These are phyloP conservation scores for Hymenoscyphus salicellus DNA, from an alignment of 2,329 filamentous ascomycete genomes.

Conservation along the genomic window DNA sequence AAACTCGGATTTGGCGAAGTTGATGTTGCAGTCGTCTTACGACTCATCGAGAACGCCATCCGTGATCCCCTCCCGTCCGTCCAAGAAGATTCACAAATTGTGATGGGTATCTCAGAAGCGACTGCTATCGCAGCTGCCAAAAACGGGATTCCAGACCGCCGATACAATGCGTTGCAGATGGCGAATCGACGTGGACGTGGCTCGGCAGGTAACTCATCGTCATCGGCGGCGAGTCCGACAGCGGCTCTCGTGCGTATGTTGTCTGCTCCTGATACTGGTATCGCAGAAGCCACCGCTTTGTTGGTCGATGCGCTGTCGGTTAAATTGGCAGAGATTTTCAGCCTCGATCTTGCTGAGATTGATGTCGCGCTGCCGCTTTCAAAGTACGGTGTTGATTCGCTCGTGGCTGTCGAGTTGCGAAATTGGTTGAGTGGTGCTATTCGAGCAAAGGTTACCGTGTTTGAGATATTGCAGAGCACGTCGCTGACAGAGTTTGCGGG, in stretches of 20 bases:
- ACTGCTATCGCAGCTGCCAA: not conserved
- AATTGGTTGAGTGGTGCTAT: conserved; percentile 46
- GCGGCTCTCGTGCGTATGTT: not conserved
- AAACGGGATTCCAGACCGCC: not conserved
- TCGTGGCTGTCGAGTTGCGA: conserved; percentile 50
- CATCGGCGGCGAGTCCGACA: not conserved
- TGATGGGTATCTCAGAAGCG: not conserved
- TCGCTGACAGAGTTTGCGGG: not conserved
- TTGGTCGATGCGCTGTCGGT: not conserved
- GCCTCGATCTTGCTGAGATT: conserved; percentile 27
- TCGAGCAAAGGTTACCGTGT: conserved; percentile 38
- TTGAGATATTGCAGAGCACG: conserved; percentile 10
- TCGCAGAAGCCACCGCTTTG: not conserved
- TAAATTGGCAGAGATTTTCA: conserved; percentile 30
- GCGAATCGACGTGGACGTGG: not conserved
- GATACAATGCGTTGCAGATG: not conserved
- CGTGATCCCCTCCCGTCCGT: not conserved
- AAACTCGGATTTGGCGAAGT: conserved; percentile 37
- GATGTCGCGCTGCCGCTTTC: conserved; percentile 23
- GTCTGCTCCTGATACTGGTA: not conserved
- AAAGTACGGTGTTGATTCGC: conserved; percentile 51
- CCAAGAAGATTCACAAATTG: not conserved
- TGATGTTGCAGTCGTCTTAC: not conserved
- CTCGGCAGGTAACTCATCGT: not conserved
- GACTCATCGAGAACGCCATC: conserved; percentile 2